Conservation (phyloP, 2,329 filamentous ascomycete genomes). For the Fusarium ramigenum region DNA sequence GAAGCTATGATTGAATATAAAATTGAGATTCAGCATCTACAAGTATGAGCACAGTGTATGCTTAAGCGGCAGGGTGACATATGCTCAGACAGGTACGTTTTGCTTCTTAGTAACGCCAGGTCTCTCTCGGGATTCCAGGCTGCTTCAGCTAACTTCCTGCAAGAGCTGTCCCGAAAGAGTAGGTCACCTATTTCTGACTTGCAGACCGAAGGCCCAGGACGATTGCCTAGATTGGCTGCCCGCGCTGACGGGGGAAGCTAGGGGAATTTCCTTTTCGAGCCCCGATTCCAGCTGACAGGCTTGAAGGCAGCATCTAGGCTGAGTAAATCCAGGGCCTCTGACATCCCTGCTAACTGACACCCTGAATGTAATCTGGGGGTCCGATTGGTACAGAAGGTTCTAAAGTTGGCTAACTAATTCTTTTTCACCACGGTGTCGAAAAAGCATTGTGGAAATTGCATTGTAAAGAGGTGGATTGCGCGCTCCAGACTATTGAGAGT, state of each 20-base stretch:
- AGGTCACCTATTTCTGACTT: not conserved
- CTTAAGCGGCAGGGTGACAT: too few species aligned
- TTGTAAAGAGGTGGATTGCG: not conserved
- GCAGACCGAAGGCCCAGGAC: not conserved
- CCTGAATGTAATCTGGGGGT: not conserved
- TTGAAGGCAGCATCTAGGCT: too few species aligned
- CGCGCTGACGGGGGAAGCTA: not conserved
- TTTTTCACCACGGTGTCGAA: not conserved
- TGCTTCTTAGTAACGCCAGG: not conserved
- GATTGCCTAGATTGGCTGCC: not conserved
- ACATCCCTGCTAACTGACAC: not conserved
- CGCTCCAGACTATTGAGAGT: rapidly evolving
- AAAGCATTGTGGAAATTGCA: not conserved
- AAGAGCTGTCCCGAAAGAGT: not conserved
- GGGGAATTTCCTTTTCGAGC: not conserved
- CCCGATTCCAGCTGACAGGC: not conserved
- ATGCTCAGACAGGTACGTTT: not conserved
- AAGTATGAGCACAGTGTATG: not conserved
- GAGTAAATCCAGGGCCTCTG: not conserved
- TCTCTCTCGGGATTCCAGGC: too few species aligned
- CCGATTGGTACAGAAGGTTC: not conserved
- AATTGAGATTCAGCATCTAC: not conserved
- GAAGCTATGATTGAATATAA: not conserved
- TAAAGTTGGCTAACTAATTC: not conserved
- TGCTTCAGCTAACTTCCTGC: not conserved